phyloP scores from a whole-genome alignment of 140 eudicot species.

The Bidens hawaiensis region DNA sequence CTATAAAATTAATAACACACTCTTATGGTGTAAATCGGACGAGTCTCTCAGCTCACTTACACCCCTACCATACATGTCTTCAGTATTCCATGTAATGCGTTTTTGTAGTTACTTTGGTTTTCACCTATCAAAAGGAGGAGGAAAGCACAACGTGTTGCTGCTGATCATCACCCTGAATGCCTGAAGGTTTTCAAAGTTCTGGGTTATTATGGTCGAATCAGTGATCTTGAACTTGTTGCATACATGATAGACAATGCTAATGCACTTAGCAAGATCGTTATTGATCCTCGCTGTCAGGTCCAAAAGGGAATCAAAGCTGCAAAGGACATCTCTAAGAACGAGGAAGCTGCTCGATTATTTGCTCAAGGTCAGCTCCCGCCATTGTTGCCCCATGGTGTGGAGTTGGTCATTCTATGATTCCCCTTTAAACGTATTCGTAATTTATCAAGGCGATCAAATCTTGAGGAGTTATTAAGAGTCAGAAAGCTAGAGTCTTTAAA shows the following conservation, averaged over 20 bases:
- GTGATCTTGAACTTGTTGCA: constrained; percentile 34
- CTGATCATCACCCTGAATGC: constrained; percentile 14
- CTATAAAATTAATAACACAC: no score
- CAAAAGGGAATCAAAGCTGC: background rate
- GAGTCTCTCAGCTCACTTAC: no score
- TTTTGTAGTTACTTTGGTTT: constrained; percentile 34
- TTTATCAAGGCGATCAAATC: no score
- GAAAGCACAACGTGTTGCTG: constrained; percentile 21
- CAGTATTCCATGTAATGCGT: no score
- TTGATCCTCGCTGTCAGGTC: constrained; percentile 22
- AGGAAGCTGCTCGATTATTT: constrained; percentile 22
- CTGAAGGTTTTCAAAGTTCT: constrained; percentile 26
- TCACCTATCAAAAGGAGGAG: constrained; percentile 21
- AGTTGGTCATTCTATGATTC: constrained; percentile 31
- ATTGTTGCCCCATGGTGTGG: constrained; percentile 19
- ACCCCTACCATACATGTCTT: no score
- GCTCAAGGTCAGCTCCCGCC: constrained; percentile 22
- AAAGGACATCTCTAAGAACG: background rate
- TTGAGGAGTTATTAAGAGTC: no score
- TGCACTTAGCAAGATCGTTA: constrained; percentile 21
- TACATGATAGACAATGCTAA: constrained; percentile 24
- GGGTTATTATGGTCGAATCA: constrained; percentile 35
- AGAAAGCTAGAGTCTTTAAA: no score
- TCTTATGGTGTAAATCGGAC: no score
- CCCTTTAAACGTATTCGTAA: no score